phyloP scores from a whole-genome alignment of 1,284 basidiomycete species.

The Malassezia furfur region DNA sequence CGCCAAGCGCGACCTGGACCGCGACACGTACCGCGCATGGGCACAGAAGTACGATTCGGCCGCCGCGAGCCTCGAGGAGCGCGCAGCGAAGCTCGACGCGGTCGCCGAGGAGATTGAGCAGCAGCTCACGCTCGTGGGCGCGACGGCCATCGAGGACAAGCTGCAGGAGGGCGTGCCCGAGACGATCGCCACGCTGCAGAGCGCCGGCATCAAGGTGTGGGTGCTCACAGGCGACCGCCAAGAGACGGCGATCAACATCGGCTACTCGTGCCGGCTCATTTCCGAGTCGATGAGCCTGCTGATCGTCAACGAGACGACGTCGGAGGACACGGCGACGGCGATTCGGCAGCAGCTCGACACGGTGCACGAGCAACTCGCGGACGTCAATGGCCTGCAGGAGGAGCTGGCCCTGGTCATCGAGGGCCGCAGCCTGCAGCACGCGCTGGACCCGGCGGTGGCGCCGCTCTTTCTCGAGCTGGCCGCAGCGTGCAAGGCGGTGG shows the following conservation, averaged over 20 bases:
- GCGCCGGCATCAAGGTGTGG: slow-evolving; percentile 98
- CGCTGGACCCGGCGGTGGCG: slow-evolving; percentile 72
- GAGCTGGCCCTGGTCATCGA: slow-evolving; percentile 93
- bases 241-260: slow-evolving; percentile 99
- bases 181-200: slow-evolving; percentile 91
- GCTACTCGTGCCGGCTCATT: slow-evolving; percentile 89
- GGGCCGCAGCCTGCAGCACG: slow-evolving; percentile 85
- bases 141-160: slow-evolving; percentile 97
- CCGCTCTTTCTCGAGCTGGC: slow-evolving; percentile 88
- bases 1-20: slow-evolving; percentile 80
- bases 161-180: slow-evolving; percentile 97
- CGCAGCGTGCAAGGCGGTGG: slow-evolving; percentile 93
- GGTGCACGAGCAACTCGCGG: slow-evolving; percentile 68
- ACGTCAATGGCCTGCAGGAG: slow-evolving; percentile 73
- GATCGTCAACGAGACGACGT: slow-evolving; percentile 77
- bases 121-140: slow-evolving; percentile 81
- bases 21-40: slow-evolving; percentile 86
- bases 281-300: slow-evolving; percentile 98
- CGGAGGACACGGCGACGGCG: slow-evolving; percentile 73
- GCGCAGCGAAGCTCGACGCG: slow-evolving; percentile 83
- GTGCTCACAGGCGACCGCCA: slow-evolving; percentile 94
- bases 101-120: slow-evolving; percentile 94
- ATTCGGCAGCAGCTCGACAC: slow-evolving; percentile 77
- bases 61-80: slow-evolving; percentile 79
- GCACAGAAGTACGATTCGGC: slow-evolving; percentile 76